Percentiles rank a stretch among this genome's conserved stretches.
Evolutionary conservation across 441 rosid genomes (phyloP).

Genomic region (Populus hybrid): DNA sequence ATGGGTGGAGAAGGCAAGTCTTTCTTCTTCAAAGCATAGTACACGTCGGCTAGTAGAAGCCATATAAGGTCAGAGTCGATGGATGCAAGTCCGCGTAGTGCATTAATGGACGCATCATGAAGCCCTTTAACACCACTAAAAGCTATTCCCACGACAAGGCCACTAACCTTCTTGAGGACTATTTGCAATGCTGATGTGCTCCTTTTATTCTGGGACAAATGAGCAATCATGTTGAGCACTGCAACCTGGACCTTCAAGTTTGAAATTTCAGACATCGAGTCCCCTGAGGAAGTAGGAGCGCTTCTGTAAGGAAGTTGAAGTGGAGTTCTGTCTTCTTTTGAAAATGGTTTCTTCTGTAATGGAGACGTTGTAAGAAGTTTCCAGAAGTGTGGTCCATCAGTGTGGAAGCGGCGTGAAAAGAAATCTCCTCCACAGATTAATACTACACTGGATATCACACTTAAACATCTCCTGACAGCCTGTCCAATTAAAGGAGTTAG

Average conservation of each 20-base stretch:
- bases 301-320: slow-evolving; percentile 81
- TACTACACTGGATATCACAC: slow-evolving; percentile 52
- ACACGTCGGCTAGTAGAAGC: slow-evolving; percentile 85
- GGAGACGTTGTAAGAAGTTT: slow-evolving; percentile 72
- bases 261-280: slow-evolving; percentile 65
- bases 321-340: slow-evolving; percentile 44
- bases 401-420: slow-evolving; percentile 83
- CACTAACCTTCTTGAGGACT: slow-evolving; percentile 80
- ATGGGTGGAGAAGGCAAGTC: slow-evolving; percentile 51
- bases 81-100: slow-evolving; percentile 69
- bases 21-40: slow-evolving; percentile 58
- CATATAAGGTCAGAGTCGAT: slow-evolving; percentile 89
- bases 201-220: slow-evolving; percentile 53
- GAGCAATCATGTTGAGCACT: slow-evolving; percentile 72
- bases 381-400: slow-evolving; percentile 79
- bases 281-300: slow-evolving; percentile 36
- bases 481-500: slow-evolving; percentile 26
- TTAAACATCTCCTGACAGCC: slow-evolving; percentile 66
- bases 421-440: slow-evolving; percentile 91
- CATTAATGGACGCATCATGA: slow-evolving; percentile 63
- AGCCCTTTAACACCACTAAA: slow-evolving; percentile 69
- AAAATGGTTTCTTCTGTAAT: slow-evolving; percentile 44
- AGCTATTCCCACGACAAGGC: slow-evolving; percentile 82
- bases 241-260: slow-evolving; percentile 81
- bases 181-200: slow-evolving; percentile 71